Base-by-base conservation (phyloP, 805 yeast genomes). In the Lipomyces chichibuensis region DNA sequence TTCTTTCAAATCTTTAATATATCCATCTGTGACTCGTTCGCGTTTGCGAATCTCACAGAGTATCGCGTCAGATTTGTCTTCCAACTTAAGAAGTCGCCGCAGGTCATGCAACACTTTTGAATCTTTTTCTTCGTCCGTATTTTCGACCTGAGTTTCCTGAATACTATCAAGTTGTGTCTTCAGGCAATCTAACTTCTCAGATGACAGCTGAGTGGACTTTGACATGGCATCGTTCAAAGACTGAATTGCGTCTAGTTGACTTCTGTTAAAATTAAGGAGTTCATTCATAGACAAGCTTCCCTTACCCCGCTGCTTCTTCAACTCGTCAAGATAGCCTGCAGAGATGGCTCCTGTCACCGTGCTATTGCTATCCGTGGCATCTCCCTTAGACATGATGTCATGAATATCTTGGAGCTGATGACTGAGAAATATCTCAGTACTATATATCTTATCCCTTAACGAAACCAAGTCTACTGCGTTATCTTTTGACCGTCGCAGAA, bases 401-500 rank as follows among this genome's bases (percentile, higher is more conserved):
- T 59, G 54, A 4, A 59, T 27, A 14, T 59, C 62, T 27, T 59
- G 62, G 29, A 59, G 29, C 23, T 59, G 62, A 13, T 59, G 62
- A 49, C 62, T 59, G 25, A 59, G 55, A 3, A 59, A 39, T 9
- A 49, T 27, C 74, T 77, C 29, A 27, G 62, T 67, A 69, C 70
- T 39, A 49, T 53, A 61, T 17, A 72, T 69, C 17, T 65, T 62
- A 27, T 72, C 75, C 51, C 71, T 67, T 27, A 75, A 64, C 17
- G 70, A 59, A 7, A 63, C 64, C 60, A 75, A 70, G 2, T 80
- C 81, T 25, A 67, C 72, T 14, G 80, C 81, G 69, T 79, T 79
- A 64, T 78, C 80, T 32, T 74, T 66, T 6, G 81, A 79, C 0
- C 81, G 74, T 43, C 74, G 69, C 9, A 77, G 74, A 37, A 79